These are phyloP conservation scores for Dinochytrium kinnereticum DNA, from an alignment of 371 early-diverging fungal species.

Conservation along the genomic window DNA sequence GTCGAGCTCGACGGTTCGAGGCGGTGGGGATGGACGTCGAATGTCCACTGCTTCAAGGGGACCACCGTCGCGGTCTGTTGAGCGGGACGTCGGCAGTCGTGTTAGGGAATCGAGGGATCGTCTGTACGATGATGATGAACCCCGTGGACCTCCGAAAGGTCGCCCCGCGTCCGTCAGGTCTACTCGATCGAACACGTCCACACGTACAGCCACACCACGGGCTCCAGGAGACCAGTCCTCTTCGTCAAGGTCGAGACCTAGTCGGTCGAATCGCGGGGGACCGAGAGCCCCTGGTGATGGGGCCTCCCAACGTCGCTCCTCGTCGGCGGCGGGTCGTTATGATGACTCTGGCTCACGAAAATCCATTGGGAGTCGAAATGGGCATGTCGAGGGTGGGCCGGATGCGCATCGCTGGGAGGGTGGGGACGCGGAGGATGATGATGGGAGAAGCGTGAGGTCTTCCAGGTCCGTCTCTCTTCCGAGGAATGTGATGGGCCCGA, in stretches of 20 bases:
- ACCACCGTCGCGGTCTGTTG: slow-evolving; percentile 1
- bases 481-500: background rate
- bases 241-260: background rate
- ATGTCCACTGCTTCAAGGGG: background rate
- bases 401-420: background rate
- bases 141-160: background rate
- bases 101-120: background rate
- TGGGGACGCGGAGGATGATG: background rate
- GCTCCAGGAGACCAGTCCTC: background rate
- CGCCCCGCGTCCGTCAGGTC: background rate
- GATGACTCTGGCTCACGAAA: background rate
- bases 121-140: background rate
- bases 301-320: background rate
- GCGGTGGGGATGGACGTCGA: background rate
- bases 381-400: background rate
- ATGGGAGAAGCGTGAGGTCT: background rate
- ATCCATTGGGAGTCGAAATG: background rate
- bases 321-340: background rate
- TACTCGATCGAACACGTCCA: background rate
- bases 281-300: background rate
- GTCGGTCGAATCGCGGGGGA: background rate
- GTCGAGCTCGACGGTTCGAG: background rate
- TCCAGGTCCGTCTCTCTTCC: background rate
- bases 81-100: background rate
- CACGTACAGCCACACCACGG: background rate